Evolutionary conservation across 225 moss, liverwort and hornwort species (phyloP), one percentile per base, ranked within the genome.

Genomic region (Takakia lepidozioides): DNA sequence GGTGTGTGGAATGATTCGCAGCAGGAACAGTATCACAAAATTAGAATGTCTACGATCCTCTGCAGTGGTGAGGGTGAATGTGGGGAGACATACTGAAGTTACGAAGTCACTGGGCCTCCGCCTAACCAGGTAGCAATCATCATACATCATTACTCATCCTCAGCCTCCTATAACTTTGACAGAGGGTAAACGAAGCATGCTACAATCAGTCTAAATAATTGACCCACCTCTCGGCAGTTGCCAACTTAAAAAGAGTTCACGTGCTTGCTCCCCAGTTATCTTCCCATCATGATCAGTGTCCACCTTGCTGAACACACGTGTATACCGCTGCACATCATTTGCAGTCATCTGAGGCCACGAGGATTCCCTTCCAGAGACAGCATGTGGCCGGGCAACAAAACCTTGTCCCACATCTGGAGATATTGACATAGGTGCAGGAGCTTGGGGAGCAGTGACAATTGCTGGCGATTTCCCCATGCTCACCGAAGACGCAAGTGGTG

Each of bases 231-330:
- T 74, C 15, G 98, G 91, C 67, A 98, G 91, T 58, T 83, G 78
- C 98, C 98, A 98, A 56, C 91, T 83, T 74, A 91, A 58, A 63
- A 98, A 98, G 46, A 98, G 83, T 68, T 85, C 91, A 34, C 91
- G 87, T 16, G 91, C 98, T 55, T 98, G 91, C 51, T 75, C 78
- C 34, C 95, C 98, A 27, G 91, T 87, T 51, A 98, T 91, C 45
- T 81, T 98, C 20, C 91, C 78, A 67, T 98, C 98, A 74, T 75
- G 87, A 55, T 98, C 98, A 39, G 83, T 87, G 71, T 98, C 91
- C 68, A 91, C 85, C 74, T 91, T 83, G 49, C 57, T 53, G 55
- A 98, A 98, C 49, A 98, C 85, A 49, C 67, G 68, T 11, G 52
- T 70, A 47, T 91, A 98, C 25, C 78, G 85, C 54, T 87, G 73